A percentile compares a stretch with the other conserved stretches of the same genome.
Conservation (phyloP, 139 green algal species). For the Coelastrella sp. region DNA sequence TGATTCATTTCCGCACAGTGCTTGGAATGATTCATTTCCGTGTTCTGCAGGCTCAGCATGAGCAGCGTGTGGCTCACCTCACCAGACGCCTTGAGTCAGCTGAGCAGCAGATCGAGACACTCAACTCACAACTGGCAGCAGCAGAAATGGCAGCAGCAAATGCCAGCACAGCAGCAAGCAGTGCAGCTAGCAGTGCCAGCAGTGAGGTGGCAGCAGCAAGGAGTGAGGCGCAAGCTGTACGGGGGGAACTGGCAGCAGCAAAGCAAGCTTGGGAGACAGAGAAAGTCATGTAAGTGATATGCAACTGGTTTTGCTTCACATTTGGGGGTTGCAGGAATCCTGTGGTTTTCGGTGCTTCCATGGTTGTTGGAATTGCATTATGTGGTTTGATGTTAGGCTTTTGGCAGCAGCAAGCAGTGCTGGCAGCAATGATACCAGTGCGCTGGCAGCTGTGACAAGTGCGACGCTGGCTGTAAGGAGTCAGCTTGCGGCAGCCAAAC, state of each 20-base stretch:
- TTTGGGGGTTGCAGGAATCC: neutral
- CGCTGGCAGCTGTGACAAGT: too few species aligned
- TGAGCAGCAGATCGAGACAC: constrained; percentile 1
- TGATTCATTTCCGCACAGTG: too few species aligned
- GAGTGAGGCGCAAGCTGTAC: constrained; percentile 48
- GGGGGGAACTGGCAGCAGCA: constrained; percentile 42
- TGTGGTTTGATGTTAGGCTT: too few species aligned
- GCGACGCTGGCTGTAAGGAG: too few species aligned
- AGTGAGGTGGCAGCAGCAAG: constrained; percentile 50
- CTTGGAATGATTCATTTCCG: neutral
- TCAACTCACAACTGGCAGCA: constrained; percentile 33
- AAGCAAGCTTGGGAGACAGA: constrained; percentile 18
- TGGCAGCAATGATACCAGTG: too few species aligned
- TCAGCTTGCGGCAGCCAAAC: too few species aligned
- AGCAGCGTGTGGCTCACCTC: constrained; percentile 14
- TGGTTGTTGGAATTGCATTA: neutral
- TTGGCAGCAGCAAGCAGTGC: too few species aligned
- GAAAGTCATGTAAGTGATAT: constrained; percentile 27
- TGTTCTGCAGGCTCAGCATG: constrained; percentile 12
- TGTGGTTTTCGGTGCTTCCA: neutral
- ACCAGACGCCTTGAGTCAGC: neutral
- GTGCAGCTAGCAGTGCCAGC: constrained; percentile 25
- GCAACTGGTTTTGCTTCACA: neutral
- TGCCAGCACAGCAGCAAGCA: constrained; percentile 23
- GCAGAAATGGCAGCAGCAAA: constrained; percentile 24